phyloP scores from a whole-genome alignment of 106 monocot species.

The Alisma plantagoaquatica region DNA sequence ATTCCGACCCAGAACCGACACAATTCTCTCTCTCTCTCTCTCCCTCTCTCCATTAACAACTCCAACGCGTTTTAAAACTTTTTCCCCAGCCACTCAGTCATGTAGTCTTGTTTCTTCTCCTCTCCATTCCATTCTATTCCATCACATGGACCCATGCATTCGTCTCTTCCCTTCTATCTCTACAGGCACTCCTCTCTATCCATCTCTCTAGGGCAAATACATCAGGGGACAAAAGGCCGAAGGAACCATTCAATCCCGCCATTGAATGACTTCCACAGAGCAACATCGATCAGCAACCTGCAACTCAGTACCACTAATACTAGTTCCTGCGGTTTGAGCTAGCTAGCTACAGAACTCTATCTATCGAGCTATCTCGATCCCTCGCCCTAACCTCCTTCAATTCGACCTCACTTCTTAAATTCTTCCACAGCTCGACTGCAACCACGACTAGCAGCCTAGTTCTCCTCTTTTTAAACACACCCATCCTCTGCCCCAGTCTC shows the following conservation, averaged over 20 bases:
- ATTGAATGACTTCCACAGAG: conserved; percentile 22
- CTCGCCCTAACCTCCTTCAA: conserved; percentile 5
- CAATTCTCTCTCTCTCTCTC: conserved; percentile 9
- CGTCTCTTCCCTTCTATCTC: conserved; percentile 11
- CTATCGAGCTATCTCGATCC: conserved; percentile 1
- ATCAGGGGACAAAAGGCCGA: conserved; percentile 4
- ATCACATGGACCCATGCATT: too few species aligned
- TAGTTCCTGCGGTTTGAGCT: too few species aligned
- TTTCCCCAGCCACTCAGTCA: too few species aligned
- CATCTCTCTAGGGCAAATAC: background rate
- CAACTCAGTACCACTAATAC: conserved; percentile 10
- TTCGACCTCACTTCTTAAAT: conserved; percentile 4
- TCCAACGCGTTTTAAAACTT: too few species aligned
- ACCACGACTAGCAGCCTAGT: too few species aligned
- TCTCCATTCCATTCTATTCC: too few species aligned
- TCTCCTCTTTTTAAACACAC: too few species aligned
- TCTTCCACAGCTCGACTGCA: too few species aligned
- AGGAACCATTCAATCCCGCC: conserved; percentile 19
- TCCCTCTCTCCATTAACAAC: too few species aligned
- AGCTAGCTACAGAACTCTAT: background rate
- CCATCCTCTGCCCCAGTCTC: too few species aligned
- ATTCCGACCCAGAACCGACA: conserved; percentile 22
- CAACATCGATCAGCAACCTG: conserved; percentile 7
- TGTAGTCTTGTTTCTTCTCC: too few species aligned
- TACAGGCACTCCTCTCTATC: too few species aligned